phyloP scores from a whole-genome alignment of 2,329 filamentous ascomycete species.

The Canariomyces notabilis region DNA sequence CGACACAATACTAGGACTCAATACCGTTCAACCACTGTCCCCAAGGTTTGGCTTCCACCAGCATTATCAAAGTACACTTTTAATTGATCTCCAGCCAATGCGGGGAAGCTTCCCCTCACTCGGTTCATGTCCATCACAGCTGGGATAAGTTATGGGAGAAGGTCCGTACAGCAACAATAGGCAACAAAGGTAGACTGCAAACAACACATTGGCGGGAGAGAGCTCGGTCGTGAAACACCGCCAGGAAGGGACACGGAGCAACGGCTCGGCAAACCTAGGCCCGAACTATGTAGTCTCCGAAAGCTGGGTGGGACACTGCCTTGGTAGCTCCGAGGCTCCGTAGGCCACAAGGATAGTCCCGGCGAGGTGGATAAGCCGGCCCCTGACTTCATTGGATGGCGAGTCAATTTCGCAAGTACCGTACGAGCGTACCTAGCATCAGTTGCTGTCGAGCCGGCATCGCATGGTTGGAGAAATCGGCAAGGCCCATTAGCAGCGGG shows the following conservation, averaged over 20 bases:
- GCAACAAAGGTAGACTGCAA: too few relatives aligned
- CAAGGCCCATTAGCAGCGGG: not conserved
- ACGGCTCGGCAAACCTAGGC: too few relatives aligned
- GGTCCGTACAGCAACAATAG: too few relatives aligned
- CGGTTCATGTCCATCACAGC: constrained; percentile 34
- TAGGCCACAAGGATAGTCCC: not conserved
- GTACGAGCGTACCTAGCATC: too few relatives aligned
- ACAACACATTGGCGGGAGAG: too few relatives aligned
- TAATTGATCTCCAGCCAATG: constrained; percentile 57
- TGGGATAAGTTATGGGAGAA: not conserved
- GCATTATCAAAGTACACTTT: constrained; percentile 74
- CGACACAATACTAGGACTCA: not conserved
- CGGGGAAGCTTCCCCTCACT: constrained; percentile 61
- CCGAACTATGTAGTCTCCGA: not conserved
- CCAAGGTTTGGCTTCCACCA: constrained; percentile 67
- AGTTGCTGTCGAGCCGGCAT: too few relatives aligned
- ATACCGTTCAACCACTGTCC: constrained; percentile 61
- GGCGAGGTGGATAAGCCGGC: not conserved
- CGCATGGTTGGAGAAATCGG: too few relatives aligned
- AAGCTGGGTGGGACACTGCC: not conserved
- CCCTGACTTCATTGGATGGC: not conserved
- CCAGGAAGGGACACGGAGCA: too few relatives aligned
- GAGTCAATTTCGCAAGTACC: too few relatives aligned
- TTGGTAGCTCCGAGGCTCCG: too few relatives aligned
- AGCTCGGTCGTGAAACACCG: too few relatives aligned